A percentile compares a stretch with the other conserved stretches of the same genome.
These are phyloP conservation scores for Polytrichum formosum DNA, from an alignment of 225 moss, liverwort and hornwort species.

Conservation along the genomic window DNA sequence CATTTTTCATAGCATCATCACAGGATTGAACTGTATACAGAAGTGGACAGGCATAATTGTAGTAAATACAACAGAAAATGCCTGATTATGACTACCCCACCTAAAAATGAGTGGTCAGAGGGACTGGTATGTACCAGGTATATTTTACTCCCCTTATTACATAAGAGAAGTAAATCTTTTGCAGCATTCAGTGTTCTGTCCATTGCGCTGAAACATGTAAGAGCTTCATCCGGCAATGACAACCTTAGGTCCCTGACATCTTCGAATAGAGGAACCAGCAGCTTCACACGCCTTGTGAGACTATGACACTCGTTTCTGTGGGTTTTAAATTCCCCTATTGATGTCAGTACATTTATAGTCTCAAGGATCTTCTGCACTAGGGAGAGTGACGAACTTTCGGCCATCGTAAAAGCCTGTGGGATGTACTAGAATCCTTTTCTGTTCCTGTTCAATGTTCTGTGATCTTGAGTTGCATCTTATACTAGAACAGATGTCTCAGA, in stretches of 20 bases:
- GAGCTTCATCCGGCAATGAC: slow-evolving; percentile 44
- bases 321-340: slow-evolving; percentile 59
- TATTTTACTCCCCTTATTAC: slow-evolving; percentile 79
- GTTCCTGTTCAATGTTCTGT: not conserved
- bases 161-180: slow-evolving; percentile 56
- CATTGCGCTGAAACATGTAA: slow-evolving; percentile 46
- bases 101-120: not conserved
- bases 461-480: not conserved
- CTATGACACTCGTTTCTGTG: slow-evolving; percentile 71
- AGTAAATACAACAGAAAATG: not conserved
- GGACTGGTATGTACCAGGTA: slow-evolving; percentile 44
- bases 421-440: not conserved
- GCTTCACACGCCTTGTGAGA: slow-evolving; percentile 62
- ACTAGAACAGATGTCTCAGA: not conserved
- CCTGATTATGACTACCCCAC: no score
- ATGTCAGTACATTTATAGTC: slow-evolving; percentile 55
- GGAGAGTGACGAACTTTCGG: slow-evolving; percentile 52
- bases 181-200: slow-evolving; percentile 54
- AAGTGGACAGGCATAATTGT: not conserved
- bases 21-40: not conserved
- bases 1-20: not conserved
- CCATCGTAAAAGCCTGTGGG: slow-evolving; percentile 32
- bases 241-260: slow-evolving; percentile 59
- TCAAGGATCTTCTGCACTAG: slow-evolving; percentile 67
- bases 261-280: slow-evolving; percentile 78